Evolutionary conservation across 257 asterid genomes (phyloP), one percentile per base, ranked within the genome.

Genomic region (Nicotiana attenuata): DNA sequence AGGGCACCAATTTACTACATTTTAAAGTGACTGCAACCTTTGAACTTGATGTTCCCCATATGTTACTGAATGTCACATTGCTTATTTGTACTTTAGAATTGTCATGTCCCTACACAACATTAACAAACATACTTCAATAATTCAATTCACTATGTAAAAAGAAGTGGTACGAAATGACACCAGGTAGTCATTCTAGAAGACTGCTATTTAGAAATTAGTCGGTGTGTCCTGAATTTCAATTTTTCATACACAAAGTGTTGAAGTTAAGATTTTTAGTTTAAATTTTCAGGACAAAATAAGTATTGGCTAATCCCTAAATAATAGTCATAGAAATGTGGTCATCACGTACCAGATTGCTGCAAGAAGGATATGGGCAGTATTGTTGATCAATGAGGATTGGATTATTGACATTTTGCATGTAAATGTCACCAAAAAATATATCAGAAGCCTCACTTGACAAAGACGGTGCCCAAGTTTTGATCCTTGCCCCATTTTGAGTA

Each of bases 391-490:
- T 93, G 6, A 91, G 15, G 71, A 93, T 84, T 1, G 98, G 97
- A 56, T 93, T 93, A 45, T 24, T 10, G 47, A 88, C 94, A 55
- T 88, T 47, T 14, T 35, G 45, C 96, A 93, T 92, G 57, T 28
- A 15, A 50, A 93, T 87, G 77, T 89, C 77, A n/a, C 87, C 82
- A 65, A 87, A 93, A 17, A 33, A 78, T 2, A 93, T 77, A 83
- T 86, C 81, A 0, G 92, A 79, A 38, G 90, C 96, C 69, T 83
- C 19, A 28, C 88, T 87, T 9, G 79, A 10, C 19, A 33, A 13
- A 4, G 97, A 89, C 3, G 90, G 83, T 0, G 91, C 86, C 92
- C 95, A 91, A 3, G 98, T 93, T 86, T 93, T 93, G 81, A 93
- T 90, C 85, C 98, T 85, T 33, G 88, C 89, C 3, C 97, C 98